These are phyloP conservation scores for Dothistroma septosporum DNA, from an alignment of 2,329 filamentous ascomycete genomes.

Conservation along the genomic window DNA sequence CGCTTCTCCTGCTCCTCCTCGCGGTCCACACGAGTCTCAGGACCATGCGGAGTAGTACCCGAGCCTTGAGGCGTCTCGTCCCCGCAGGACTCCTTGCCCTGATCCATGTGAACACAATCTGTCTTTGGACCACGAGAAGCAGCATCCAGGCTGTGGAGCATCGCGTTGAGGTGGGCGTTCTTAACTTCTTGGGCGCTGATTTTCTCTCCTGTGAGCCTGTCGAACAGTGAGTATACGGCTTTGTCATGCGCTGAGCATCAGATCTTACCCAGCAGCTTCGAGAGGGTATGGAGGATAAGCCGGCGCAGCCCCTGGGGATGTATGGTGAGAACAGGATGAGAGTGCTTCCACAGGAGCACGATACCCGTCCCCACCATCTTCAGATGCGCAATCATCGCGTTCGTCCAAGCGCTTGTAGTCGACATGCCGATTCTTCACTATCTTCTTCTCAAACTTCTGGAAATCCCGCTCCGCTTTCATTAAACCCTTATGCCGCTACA, in stretches of 20 bases:
- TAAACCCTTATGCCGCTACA: background rate
- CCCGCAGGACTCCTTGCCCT: too few relatives aligned
- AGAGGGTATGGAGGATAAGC: background rate
- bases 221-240: background rate
- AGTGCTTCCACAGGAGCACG: background rate
- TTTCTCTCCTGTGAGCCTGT: background rate
- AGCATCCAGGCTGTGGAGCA: background rate
- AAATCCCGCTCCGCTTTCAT: background rate
- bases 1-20: background rate
- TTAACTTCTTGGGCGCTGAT: background rate
- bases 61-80: too few relatives aligned
- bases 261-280: background rate
- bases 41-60: too few relatives aligned
- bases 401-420: background rate
- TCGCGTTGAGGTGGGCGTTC: background rate
- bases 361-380: background rate
- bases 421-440: background rate
- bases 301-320: background rate
- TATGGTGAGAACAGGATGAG: background rate
- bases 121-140: background rate
- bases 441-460: background rate
- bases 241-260: background rate
- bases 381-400: background rate
- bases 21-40: too few relatives aligned
- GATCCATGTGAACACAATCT: background rate